These are phyloP conservation scores for Amphicarpaea edgeworthii DNA, from an alignment of 306 rosid genomes.

Conservation along the genomic window DNA sequence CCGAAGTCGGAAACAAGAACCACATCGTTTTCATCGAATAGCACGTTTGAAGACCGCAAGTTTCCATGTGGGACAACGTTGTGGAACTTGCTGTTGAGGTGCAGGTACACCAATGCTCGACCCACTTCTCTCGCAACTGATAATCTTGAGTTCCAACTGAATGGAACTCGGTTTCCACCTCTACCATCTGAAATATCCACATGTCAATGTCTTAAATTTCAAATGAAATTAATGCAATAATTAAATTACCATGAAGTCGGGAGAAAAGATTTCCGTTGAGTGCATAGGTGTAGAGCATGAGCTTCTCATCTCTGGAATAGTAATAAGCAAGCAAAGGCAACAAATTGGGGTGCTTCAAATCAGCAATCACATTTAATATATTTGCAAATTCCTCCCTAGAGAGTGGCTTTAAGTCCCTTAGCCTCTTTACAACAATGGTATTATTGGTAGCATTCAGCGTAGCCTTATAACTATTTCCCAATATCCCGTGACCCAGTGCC, in stretches of 20 bases:
- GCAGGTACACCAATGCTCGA: conserved; percentile 76
- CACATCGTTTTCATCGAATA: conserved; percentile 59
- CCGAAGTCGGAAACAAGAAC: conserved; percentile 75
- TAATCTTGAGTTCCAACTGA: conserved; percentile 73
- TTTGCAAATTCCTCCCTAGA: conserved; percentile 58
- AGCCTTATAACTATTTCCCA: conserved; percentile 82
- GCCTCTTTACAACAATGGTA: conserved; percentile 74
- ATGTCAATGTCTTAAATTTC: too few relatives aligned
- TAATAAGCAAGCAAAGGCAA: conserved; percentile 75
- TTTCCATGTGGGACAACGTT: conserved; percentile 74
- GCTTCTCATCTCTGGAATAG: conserved; percentile 67
- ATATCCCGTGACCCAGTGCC: conserved; percentile 74
- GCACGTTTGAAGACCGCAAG: conserved; percentile 73
- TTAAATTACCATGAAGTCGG: conserved; percentile 68
- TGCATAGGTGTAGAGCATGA: conserved; percentile 66
- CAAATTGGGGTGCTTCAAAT: conserved; percentile 64
- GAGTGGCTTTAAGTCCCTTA: conserved; percentile 75
- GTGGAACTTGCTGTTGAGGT: conserved; percentile 52
- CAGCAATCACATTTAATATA: conserved; percentile 58
- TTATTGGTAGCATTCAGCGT: conserved; percentile 57
- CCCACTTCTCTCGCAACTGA: conserved; percentile 70
- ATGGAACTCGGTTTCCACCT: conserved; percentile 57
- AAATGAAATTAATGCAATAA: too few relatives aligned
- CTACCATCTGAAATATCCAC: conserved; percentile 53
- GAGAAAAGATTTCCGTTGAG: conserved; percentile 70